phyloP scores from a whole-genome alignment of 2,329 filamentous ascomycete species.

The Elsinoe ampelina region DNA sequence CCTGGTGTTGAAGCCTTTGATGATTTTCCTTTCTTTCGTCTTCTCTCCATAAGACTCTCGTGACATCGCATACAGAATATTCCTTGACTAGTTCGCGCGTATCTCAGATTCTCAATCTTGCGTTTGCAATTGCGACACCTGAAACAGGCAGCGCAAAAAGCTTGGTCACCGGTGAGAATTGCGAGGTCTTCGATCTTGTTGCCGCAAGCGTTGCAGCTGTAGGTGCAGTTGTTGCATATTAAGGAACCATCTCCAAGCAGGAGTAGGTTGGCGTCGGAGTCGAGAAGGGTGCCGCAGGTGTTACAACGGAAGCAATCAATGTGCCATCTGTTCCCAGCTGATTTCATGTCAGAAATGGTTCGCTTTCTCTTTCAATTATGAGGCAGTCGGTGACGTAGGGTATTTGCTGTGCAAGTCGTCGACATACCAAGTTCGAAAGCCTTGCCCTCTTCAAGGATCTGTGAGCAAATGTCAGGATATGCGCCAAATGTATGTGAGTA shows the following conservation, averaged over 20 bases:
- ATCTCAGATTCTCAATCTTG: conserved; percentile 96
- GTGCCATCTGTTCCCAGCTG: conserved; percentile 95
- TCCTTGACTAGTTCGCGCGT: conserved; percentile 93
- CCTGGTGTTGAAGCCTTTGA: conserved; percentile 30
- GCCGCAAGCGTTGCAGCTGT: conserved; percentile 91
- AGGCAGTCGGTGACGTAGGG: not conserved
- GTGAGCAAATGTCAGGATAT: conserved; percentile 18
- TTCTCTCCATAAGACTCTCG: conserved; percentile 86
- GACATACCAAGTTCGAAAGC: conserved; percentile 86
- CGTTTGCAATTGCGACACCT: conserved; percentile 96
- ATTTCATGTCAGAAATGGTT: conserved; percentile 28
- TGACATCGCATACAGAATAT: conserved; percentile 99
- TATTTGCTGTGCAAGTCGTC: conserved; percentile 16
- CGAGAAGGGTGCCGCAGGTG: conserved; percentile 87
- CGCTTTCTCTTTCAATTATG: conserved; percentile 15
- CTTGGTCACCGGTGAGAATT: conserved; percentile 94
- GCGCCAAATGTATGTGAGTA: not conserved
- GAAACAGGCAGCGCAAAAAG: conserved; percentile 95
- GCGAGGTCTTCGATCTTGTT: conserved; percentile 98
- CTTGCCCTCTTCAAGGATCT: conserved; percentile 98
- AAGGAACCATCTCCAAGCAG: conserved; percentile 94
- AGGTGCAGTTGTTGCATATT: conserved; percentile 99
- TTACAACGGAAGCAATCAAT: conserved; percentile 98
- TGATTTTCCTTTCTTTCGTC: conserved; percentile 73
- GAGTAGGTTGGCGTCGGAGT: conserved; percentile 94